Base-by-base conservation (phyloP, 192 early-diverging fungal species). In the Linderina pennispora region DNA sequence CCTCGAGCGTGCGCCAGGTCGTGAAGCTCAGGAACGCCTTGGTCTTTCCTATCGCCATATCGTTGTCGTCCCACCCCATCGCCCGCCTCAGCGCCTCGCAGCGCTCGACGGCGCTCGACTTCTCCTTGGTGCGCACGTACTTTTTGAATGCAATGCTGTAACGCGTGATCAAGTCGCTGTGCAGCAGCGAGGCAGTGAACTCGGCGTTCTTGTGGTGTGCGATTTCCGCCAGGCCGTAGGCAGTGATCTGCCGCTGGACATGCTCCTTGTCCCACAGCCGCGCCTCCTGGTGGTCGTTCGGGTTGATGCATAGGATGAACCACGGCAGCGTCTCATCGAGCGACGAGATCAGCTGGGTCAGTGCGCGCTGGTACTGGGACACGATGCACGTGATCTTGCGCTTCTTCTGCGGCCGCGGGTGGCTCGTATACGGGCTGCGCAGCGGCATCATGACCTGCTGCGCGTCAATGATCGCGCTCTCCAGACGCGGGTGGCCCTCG, bases 1-100 rank as follows among this genome's bases (percentile, higher is more conserved):
- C 82, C 62, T 97, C 94, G 14, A 97, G 77, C 31, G 77, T 74
- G 48, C 86, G 79, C 94, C 92, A 97, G 17, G 78, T 77, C 2
- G 23, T 46, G 53, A 91, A 91, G 51, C 78, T 79, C 26, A 97
- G 53, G 48, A 81, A 94, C 4, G 87, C 69, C 46, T 85, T 75
- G 33, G 63, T 76, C 23, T 70, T 62, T 23, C 84, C 82, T 17
- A 84, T 65, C 13, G 77, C 71, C 61, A 77, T 77, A 53, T 82
- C 77, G 26, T 54, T 54, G 46, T 61, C 55, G 24, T 50, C 41
- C 80, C 80, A 86, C 22, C 77, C 84, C 68, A 72, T 77, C n/a
- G 80, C 65, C 8, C 74, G 59, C n/a, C 70, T 59, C 55, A 66
- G 40, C 9, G 62, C 70, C 55, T 65, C 49, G 47, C 70, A 74